These are phyloP conservation scores for Rhododendron henanense DNA, from an alignment of 148 eudicot species.

Conservation along the genomic window DNA sequence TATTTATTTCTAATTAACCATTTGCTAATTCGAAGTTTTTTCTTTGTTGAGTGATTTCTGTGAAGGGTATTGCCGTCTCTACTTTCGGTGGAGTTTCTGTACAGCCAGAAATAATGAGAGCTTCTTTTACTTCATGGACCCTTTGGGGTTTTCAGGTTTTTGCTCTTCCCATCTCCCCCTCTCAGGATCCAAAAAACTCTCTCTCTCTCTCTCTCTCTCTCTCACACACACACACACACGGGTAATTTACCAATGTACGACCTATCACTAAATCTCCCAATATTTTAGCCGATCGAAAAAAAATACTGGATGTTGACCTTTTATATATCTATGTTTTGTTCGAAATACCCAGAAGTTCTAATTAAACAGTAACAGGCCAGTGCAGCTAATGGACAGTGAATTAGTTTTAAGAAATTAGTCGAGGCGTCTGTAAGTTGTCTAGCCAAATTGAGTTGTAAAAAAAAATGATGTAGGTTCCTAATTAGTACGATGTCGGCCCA, in stretches of 20 bases:
- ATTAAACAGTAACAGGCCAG: neutral
- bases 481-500: neutral
- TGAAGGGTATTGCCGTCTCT: slow-evolving; percentile 2
- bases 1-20: neutral
- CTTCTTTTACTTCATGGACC: slow-evolving; percentile 1
- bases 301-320: neutral
- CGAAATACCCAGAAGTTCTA: neutral
- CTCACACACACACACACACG: too few species aligned
- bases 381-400: neutral
- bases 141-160: neutral
- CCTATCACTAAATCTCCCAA: too few species aligned
- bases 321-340: neutral
- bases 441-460: too few species aligned
- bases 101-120: slow-evolving; percentile 1
- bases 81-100: neutral
- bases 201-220: neutral
- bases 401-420: too few species aligned
- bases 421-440: neutral
- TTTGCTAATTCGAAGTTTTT: neutral
- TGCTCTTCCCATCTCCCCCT: neutral
- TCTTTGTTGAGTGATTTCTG: neutral
- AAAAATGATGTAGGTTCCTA: too few species aligned
- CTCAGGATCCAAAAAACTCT: neutral
- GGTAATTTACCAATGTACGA: too few species aligned
- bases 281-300: too few species aligned